Conservation (phyloP, 1,284 basidiomycete species). For the Boletus semigastroideus region DNA sequence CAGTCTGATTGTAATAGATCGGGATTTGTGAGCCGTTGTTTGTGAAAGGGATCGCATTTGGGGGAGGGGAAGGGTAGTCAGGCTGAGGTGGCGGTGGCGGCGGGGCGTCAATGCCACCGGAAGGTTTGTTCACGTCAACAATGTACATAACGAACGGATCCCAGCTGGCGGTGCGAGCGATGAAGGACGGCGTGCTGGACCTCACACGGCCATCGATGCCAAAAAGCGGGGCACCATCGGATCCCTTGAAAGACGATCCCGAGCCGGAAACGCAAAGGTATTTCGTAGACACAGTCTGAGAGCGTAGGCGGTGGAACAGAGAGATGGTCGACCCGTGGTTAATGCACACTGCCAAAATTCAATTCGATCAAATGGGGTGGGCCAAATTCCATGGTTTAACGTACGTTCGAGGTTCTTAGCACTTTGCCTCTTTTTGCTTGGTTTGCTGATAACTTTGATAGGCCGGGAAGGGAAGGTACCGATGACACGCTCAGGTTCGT, state of each 20-base stretch:
- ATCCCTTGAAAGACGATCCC: conserved; percentile 85
- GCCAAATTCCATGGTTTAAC: conserved; percentile 37
- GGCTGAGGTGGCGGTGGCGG: conserved; percentile 77
- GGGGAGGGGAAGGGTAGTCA: conserved; percentile 86
- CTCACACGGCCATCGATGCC: conserved; percentile 75
- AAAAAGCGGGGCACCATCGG: conserved; percentile 82
- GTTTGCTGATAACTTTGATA: conserved; percentile 97
- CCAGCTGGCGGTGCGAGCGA: conserved; percentile 83
- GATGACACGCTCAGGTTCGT: conserved; percentile 78
- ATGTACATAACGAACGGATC: conserved; percentile 97
- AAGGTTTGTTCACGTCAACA: conserved; percentile 80
- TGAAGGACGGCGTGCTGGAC: conserved; percentile 77
- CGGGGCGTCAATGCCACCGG: conserved; percentile 70
- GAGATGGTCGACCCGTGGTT: conserved; percentile 95
- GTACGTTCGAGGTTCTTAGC: conserved; percentile 90
- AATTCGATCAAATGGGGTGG: conserved; percentile 17
- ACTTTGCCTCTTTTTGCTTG: conserved; percentile 93
- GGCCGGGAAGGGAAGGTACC: conserved; percentile 87
- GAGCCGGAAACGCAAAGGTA: conserved; percentile 94
- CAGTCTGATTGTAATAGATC: conserved; percentile 95
- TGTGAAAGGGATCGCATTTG: conserved; percentile 83
- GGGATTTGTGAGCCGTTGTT: conserved; percentile 78
- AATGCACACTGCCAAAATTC: conserved; percentile 70
- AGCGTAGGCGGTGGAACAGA: conserved; percentile 90
- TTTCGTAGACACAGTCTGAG: conserved; percentile 93